Base-by-base conservation (phyloP, 2,329 filamentous ascomycete species). In the Pseudovirgaria hyperparasitica region DNA sequence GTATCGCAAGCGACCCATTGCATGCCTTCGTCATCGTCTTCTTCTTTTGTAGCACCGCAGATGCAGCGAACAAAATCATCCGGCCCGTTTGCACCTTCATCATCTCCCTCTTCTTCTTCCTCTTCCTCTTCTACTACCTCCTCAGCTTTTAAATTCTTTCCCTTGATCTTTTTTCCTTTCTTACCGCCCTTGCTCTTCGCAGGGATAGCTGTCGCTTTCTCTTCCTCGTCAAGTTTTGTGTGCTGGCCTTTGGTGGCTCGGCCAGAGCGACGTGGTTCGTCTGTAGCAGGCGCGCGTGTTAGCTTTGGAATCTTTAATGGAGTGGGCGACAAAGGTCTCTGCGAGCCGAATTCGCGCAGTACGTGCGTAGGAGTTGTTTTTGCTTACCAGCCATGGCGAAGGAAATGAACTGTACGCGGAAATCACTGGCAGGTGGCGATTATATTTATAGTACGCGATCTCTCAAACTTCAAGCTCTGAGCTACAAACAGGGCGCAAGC, bases 221-320 rank as follows among this genome's bases (percentile, higher is more conserved):
- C 33, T 26, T 44, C 38, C 33, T 51, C 45, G 36, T 55, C 46
- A 39, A 52, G 38, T 57, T 93, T 93, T 15, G 75, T 78, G 57
- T 96, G 85, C 46, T 94, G 86, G 50, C 90, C 90, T 52, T 98
- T 98, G 38, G 90, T 98, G 45, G 87, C 85, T 46, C 90, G 80
- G 39, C 90, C 86, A 22, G 90, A 98, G 50, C 90, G 82, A 54
- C 90, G 79, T 32, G 85, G 82, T 69, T 94, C 87, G 39, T 78
- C 74, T 78, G 54, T 39, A 39, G 32, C 21, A 25, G 16, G 27
- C 22, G 23, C 27, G 23, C 26, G 23, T 18, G 26, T 19, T 17
- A 23, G 25, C 17, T 17, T 9, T 12, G 15, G 11, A 8, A 11
- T 7, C 11, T 6, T 23, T 19, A 9, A 10, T 18, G 18, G n/a